These are phyloP conservation scores for Nelumbo lutea DNA, from an alignment of 164 flowering plant species.

Conservation along the genomic window DNA sequence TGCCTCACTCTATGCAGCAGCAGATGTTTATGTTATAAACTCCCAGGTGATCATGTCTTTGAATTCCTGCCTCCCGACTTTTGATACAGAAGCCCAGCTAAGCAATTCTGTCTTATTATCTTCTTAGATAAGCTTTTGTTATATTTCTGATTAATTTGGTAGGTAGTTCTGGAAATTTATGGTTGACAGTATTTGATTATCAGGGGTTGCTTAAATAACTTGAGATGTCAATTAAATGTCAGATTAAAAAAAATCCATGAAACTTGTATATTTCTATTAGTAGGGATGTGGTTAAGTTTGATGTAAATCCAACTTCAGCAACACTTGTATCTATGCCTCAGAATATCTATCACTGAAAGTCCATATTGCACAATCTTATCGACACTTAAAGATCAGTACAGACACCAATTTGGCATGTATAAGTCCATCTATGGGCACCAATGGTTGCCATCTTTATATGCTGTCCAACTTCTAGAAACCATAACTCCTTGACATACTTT, in stretches of 20 bases:
- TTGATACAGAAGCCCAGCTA: neutral
- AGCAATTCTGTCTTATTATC: neutral
- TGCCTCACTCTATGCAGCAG: conserved; percentile 94
- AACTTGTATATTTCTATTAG: neutral
- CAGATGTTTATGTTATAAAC: conserved; percentile 85
- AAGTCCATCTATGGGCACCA: neutral
- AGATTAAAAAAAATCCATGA: neutral
- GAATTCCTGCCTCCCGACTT: neutral
- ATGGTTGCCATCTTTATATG: too few relatives aligned
- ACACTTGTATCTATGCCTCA: neutral
- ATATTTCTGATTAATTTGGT: neutral
- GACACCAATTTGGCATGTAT: neutral
- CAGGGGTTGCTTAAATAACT: neutral
- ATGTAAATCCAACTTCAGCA: neutral
- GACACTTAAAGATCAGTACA: neutral
- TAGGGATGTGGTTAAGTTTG: neutral
- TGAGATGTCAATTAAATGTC: neutral
- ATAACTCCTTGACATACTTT: too few relatives aligned
- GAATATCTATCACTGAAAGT: neutral
- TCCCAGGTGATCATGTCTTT: conserved; percentile 51
- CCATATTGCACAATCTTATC: neutral
- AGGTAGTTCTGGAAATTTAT: neutral
- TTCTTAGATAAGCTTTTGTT: neutral
- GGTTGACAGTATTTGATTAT: neutral
- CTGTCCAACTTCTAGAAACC: too few relatives aligned